Evolutionary conservation across 768 basidiomycete genomes (phyloP).

Genomic region (Boletus subparvulus): DNA sequence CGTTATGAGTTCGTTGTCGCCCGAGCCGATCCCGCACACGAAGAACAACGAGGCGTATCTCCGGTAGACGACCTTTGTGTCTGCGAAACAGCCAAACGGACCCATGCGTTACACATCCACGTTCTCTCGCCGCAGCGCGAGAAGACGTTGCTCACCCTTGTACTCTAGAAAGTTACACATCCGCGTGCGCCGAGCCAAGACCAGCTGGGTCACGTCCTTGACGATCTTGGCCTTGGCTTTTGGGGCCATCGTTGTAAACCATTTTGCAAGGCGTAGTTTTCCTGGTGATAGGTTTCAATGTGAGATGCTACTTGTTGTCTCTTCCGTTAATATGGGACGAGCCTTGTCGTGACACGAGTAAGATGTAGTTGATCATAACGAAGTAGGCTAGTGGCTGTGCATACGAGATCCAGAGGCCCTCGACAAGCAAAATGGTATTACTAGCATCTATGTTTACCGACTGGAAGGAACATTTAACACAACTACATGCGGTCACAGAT

Average conservation of each 20-base stretch:
- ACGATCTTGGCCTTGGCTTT: constrained; percentile 89
- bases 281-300: constrained; percentile 44
- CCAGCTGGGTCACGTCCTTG: constrained; percentile 93
- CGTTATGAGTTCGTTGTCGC: constrained; percentile 89
- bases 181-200: constrained; percentile 79
- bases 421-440: constrained; percentile 1
- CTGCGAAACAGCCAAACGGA: constrained; percentile 33
- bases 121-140: neutral
- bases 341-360: constrained; percentile 93
- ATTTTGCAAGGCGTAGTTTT: constrained; percentile 93
- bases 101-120: neutral
- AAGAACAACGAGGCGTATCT: constrained; percentile 97
- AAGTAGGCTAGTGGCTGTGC: constrained; percentile 29
- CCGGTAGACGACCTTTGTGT: constrained; percentile 88
- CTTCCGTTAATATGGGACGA: constrained; percentile 24
- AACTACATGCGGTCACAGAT: neutral
- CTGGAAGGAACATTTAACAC: neutral
- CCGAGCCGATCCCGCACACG: constrained; percentile 77
- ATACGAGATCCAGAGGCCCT: neutral
- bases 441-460: neutral
- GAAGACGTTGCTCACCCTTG: constrained; percentile 60
- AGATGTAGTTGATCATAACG: constrained; percentile 85
- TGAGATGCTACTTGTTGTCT: constrained; percentile 8
- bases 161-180: constrained; percentile 98
- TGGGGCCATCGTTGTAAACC: constrained; percentile 83